Evolutionary conservation across 2,329 filamentous ascomycete species (phyloP), one percentile per base, ranked within the genome.

Genomic region (Stagonosporopsis rhizophila): DNA sequence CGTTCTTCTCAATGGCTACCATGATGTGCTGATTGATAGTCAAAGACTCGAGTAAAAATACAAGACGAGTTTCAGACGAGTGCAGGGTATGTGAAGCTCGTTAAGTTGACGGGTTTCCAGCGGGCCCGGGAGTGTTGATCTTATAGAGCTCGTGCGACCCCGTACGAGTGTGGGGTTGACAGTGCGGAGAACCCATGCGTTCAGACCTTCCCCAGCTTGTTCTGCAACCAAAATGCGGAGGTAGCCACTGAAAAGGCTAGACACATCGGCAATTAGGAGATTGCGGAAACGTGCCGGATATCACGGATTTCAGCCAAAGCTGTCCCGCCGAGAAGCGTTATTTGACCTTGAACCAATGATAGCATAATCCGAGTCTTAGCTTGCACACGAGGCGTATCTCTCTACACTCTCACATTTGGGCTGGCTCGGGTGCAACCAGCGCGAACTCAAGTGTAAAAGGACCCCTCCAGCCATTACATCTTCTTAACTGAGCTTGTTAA

Each of bases 1-100:
- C 62, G 27, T 42, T 54, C 35, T 70, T 70, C 17, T 70, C 68
- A 11, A 48, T 32, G 9, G 57, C 38, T 42, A 56, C 44, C 64
- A 67, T 69, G 25, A 20, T 44, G 38, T 7, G n/a, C 23, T 6
- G 30, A 4, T 8, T 17, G 6, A 15, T 35, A 12, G 32, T 40
- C 9, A 1, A 37, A 17, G 34, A 32, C 30, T n/a, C 4, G 9
- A 7, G 19, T 15, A 8, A 32, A 9, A 19, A 39, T 27, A 17
- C 17, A 12, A 48, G 12, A 8, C 25, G 7, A 48, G 35, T 22
- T 32, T 14, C 27, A 34, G 17, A 25, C n/a, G n/a, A 9, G 12
- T 4, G 7, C 17, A 23, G 35, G n/a, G 34, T 32, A 15, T 40
- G 23, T 11, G n/a, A 40, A 40, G 5, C 5, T 20, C 14, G 27